Conservation (phyloP, 805 yeast genomes). For the Priceomyces medius region DNA sequence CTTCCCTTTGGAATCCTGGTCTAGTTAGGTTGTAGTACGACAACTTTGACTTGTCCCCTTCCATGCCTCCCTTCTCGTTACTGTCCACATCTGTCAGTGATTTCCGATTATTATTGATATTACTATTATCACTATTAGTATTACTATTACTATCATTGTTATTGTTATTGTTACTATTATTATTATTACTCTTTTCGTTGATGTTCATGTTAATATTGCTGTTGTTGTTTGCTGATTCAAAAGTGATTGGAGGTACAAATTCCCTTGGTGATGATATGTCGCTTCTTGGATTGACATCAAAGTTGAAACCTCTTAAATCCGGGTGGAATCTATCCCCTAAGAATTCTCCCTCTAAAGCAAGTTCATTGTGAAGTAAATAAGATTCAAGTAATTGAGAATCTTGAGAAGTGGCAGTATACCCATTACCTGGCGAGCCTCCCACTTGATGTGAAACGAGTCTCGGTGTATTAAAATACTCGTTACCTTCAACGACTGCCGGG, state of each 20-base stretch:
- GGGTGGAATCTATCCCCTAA: conserved; percentile 8
- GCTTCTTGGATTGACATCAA: conserved; percentile 14
- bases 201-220: background rate
- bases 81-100: too few relatives aligned
- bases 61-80: background rate
- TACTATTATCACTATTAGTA: too few relatives aligned
- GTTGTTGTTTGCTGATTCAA: conserved; percentile 4
- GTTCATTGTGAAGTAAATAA: conserved; percentile 11
- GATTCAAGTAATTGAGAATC: conserved; percentile 1
- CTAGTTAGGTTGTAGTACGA: conserved; percentile 7
- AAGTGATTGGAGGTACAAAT: conserved; percentile 2
- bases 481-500: conserved; percentile 24
- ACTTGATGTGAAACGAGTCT: background rate
- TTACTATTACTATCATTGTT: too few relatives aligned
- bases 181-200: background rate
- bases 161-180: background rate
- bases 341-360: conserved; percentile 1
- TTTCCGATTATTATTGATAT: too few relatives aligned
- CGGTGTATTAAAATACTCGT: conserved; percentile 14
- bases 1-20: conserved; percentile 14
- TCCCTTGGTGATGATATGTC: conserved; percentile 4
- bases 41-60: background rate
- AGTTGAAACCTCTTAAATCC: conserved; percentile 22
- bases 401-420: background rate
- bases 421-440: background rate